These are phyloP conservation scores for Oryza rufipogon DNA, from an alignment of 176 grass and related monocot genomes.

Conservation along the genomic window DNA sequence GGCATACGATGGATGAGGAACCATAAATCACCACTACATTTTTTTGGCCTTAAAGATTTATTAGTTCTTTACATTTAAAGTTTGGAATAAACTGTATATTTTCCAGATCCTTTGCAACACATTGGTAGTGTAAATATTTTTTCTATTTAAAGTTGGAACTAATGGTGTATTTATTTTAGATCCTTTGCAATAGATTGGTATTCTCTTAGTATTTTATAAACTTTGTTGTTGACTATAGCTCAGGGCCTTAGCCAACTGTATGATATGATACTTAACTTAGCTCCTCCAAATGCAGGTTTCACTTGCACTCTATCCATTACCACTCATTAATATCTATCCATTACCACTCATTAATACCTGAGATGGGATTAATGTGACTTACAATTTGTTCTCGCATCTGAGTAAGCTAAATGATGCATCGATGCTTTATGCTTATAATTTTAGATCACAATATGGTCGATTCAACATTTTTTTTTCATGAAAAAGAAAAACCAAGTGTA, in stretches of 20 bases:
- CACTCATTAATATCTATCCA: neutral
- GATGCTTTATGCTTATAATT: no score
- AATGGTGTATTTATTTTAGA: no score
- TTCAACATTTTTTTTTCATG: no score
- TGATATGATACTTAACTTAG: neutral
- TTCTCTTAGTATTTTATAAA: neutral
- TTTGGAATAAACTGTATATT: no score
- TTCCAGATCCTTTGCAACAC: neutral
- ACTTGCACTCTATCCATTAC: neutral
- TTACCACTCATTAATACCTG: neutral
- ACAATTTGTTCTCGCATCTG: no score
- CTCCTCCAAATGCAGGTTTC: neutral
- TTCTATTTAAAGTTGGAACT: neutral
- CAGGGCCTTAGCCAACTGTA: neutral
- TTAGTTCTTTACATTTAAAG: no score
- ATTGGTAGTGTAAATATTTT: neutral
- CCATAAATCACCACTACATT: no score
- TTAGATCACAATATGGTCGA: no score
- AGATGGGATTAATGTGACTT: neutral
- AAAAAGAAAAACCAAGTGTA: neutral
- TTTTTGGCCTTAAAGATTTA: no score
- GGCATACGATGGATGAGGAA: no score
- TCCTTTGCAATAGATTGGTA: neutral
- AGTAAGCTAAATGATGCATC: no score
- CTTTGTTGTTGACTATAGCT: neutral